Conservation (phyloP, 805 yeast species). For the Starmerella roubikii region DNA sequence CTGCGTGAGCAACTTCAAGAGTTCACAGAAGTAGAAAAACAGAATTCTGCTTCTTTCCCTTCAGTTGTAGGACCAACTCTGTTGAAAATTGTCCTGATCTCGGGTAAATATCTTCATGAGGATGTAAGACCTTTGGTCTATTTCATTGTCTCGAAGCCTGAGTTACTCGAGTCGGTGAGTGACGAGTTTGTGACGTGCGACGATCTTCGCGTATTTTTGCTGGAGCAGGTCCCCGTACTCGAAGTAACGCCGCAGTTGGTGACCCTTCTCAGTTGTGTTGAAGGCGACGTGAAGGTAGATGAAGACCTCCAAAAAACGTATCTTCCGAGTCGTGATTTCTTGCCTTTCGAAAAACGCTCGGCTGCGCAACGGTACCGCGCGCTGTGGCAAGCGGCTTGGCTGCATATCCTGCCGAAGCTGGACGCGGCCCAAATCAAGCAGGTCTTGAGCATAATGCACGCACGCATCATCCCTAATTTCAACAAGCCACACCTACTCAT, state of each 20-base stretch:
- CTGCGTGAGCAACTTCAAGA: constrained; percentile 16
- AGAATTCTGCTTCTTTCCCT: neutral
- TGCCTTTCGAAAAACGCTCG: constrained; percentile 4
- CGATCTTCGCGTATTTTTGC: constrained; percentile 48
- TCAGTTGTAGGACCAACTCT: constrained; percentile 33
- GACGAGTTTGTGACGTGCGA: constrained; percentile 34
- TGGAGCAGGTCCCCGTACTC: neutral
- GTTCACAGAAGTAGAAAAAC: constrained; percentile 1
- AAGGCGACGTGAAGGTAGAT: constrained; percentile 9
- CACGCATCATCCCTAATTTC: constrained; percentile 69
- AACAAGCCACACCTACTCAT: constrained; percentile 67
- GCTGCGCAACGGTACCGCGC: constrained; percentile 14
- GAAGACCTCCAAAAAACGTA: constrained; percentile 6
- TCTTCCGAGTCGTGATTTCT: neutral
- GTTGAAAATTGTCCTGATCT: constrained; percentile 36
- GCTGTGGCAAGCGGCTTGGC: constrained; percentile 59
- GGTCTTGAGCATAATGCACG: constrained; percentile 58
- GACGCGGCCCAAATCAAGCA: constrained; percentile 49
- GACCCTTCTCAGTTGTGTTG: constrained; percentile 9
- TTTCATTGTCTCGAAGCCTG: constrained; percentile 29
- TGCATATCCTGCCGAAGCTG: constrained; percentile 40
- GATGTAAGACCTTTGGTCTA: constrained; percentile 32
- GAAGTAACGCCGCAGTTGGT: neutral
- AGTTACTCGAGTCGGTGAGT: constrained; percentile 18
- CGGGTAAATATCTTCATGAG: constrained; percentile 43